These are phyloP conservation scores for Rhododendron ferrugineum DNA, from an alignment of 148 eudicot species.

Conservation along the genomic window DNA sequence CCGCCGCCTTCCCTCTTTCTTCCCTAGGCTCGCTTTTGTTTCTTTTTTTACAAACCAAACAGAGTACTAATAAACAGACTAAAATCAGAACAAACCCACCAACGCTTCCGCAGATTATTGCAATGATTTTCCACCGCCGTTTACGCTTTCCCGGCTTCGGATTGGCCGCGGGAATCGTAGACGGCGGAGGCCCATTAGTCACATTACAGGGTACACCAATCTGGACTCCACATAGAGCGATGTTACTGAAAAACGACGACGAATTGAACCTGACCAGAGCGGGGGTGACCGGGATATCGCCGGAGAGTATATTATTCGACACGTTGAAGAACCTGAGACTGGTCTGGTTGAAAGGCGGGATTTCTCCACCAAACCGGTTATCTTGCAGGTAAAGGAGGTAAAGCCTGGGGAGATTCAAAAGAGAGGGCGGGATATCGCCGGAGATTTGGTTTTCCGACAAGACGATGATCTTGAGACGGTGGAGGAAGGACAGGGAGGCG, in stretches of 20 bases:
- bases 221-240: conserved; percentile 55
- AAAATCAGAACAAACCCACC: conserved; percentile 22
- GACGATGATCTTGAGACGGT: conserved; percentile 61
- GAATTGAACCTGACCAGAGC: conserved; percentile 44
- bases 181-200: conserved; percentile 7
- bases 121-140: conserved; percentile 18
- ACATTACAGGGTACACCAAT: conserved; percentile 23
- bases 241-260: conserved; percentile 48
- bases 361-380: conserved; percentile 45
- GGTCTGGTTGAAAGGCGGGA: conserved; percentile 60
- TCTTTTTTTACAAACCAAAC: background rate
- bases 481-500: conserved; percentile 37
- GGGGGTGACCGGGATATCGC: conserved; percentile 54
- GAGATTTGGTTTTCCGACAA: conserved; percentile 52
- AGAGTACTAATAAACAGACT: background rate
- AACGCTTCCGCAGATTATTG: conserved; percentile 22
- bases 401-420: conserved; percentile 36
- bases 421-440: conserved; percentile 45
- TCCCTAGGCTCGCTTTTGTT: conserved; percentile 10
- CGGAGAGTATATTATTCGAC: conserved; percentile 56
- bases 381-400: conserved; percentile 49
- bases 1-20: conserved; percentile 4
- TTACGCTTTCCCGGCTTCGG: background rate
- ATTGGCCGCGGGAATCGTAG: conserved; percentile 16
- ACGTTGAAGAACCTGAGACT: conserved; percentile 54